Evolutionary conservation across 2,329 filamentous ascomycete species (phyloP).

Genomic region (Botrytis squamosa): DNA sequence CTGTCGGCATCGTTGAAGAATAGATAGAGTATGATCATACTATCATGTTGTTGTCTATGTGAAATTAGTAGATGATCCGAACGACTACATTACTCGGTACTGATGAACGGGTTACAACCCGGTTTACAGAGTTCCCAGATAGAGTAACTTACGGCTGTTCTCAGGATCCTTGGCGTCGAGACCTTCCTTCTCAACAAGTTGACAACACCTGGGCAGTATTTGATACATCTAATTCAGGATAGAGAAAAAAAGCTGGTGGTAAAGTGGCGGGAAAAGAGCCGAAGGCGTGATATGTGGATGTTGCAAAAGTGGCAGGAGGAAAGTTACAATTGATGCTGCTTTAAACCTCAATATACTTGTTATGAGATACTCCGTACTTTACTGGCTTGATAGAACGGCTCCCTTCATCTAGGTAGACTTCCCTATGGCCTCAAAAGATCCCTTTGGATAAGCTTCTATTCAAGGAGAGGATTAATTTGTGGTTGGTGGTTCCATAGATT

Average conservation of each 20-base stretch:
- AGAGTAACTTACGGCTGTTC: conserved; percentile 4
- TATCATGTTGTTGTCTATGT: neutral
- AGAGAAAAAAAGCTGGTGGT: neutral
- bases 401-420: neutral
- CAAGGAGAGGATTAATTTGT: neutral
- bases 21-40: neutral
- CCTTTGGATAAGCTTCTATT: no score
- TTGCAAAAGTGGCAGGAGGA: conserved; percentile 5
- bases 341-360: neutral
- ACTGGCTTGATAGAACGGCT: neutral
- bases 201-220: neutral
- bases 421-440: neutral
- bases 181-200: neutral
- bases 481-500: neutral
- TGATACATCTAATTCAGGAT: neutral
- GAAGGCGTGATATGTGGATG: neutral
- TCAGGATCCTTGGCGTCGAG: neutral
- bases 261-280: conserved; percentile 2
- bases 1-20: conserved; percentile 6
- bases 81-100: conserved; percentile 9
- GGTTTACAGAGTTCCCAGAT: neutral
- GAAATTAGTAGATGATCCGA: conserved; percentile 8
- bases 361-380: neutral
- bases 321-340: neutral
- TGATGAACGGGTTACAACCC: neutral